phyloP scores from a whole-genome alignment of 2,329 filamentous ascomycete genomes.

The Ophiocordyceps robertsii region DNA sequence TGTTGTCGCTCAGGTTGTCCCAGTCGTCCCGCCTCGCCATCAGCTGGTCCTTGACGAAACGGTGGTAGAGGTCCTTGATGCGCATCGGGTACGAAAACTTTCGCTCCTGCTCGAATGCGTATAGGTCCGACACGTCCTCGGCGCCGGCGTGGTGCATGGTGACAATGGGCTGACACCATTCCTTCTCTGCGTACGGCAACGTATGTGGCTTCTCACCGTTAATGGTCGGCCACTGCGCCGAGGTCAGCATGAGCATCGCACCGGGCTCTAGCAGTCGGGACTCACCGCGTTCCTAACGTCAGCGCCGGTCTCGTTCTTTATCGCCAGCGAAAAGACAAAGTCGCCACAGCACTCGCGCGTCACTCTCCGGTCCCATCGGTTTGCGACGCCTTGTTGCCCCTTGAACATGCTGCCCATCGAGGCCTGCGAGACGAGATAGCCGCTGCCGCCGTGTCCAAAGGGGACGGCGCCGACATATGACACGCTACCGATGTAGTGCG shows the following conservation, averaged over 20 bases:
- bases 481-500: slow-evolving; percentile 36
- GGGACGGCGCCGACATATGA: slow-evolving; percentile 25
- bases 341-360: slow-evolving; percentile 36
- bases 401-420: slow-evolving; percentile 34
- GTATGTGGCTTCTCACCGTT: slow-evolving; percentile 42
- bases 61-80: slow-evolving; percentile 33
- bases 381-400: slow-evolving; percentile 27
- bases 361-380: slow-evolving; percentile 29
- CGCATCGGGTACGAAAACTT: slow-evolving; percentile 20
- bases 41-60: slow-evolving; percentile 29
- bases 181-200: slow-evolving; percentile 28
- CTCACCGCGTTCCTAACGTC: slow-evolving; percentile 27
- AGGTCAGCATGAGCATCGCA: too few relatives aligned
- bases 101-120: slow-evolving; percentile 34
- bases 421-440: slow-evolving; percentile 36
- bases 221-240: slow-evolving; percentile 33
- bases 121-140: slow-evolving; percentile 35
- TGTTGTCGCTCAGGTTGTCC: slow-evolving; percentile 38
- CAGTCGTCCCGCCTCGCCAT: slow-evolving; percentile 28
- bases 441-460: slow-evolving; percentile 44
- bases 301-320: slow-evolving; percentile 29
- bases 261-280: slow-evolving; percentile 1
- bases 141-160: slow-evolving; percentile 42
- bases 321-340: slow-evolving; percentile 29
- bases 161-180: slow-evolving; percentile 42